Evolutionary conservation across 768 basidiomycete genomes (phyloP).

Genomic region (Pleurotus cornucopiae): DNA sequence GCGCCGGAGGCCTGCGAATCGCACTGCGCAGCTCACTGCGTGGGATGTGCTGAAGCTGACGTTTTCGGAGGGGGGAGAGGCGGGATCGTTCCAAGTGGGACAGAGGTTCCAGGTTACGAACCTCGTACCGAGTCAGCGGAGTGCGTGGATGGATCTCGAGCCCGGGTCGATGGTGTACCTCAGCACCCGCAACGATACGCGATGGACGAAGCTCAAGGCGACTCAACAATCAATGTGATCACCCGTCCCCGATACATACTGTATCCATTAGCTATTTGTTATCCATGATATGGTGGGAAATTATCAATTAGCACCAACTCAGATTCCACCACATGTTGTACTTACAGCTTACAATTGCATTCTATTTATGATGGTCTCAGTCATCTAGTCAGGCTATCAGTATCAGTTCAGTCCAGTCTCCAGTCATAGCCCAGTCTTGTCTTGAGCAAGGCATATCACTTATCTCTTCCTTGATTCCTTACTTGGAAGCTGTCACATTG

Average conservation of each 20-base stretch:
- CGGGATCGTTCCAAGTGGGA: constrained; percentile 54
- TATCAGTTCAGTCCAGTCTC: too few relatives aligned
- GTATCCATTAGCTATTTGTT: neutral
- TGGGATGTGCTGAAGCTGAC: constrained; percentile 68
- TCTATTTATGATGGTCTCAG: too few relatives aligned
- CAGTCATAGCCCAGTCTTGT: too few relatives aligned
- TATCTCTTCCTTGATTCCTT: too few relatives aligned
- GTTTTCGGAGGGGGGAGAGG: constrained; percentile 43
- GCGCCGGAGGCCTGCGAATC: constrained; percentile 41
- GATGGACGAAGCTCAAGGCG: constrained; percentile 45
- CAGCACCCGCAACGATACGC: constrained; percentile 59
- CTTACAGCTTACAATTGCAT: too few relatives aligned
- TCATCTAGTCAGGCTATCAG: too few relatives aligned
- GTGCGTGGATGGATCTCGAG: constrained; percentile 67
- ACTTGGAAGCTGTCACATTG: too few relatives aligned
- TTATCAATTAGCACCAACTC: neutral
- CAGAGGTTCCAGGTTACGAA: constrained; percentile 76
- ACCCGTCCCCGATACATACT: neutral
- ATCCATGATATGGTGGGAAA: neutral
- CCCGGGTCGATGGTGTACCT: constrained; percentile 67
- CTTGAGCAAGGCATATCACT: too few relatives aligned
- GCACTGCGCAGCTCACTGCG: constrained; percentile 74
- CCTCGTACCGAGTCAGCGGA: constrained; percentile 59
- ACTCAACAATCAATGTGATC: neutral
- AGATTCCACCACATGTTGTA: too few relatives aligned